Evolutionary conservation across 768 basidiomycete genomes (phyloP), one percentile per base, ranked within the genome.

Genomic region (Boletus sp.): DNA sequence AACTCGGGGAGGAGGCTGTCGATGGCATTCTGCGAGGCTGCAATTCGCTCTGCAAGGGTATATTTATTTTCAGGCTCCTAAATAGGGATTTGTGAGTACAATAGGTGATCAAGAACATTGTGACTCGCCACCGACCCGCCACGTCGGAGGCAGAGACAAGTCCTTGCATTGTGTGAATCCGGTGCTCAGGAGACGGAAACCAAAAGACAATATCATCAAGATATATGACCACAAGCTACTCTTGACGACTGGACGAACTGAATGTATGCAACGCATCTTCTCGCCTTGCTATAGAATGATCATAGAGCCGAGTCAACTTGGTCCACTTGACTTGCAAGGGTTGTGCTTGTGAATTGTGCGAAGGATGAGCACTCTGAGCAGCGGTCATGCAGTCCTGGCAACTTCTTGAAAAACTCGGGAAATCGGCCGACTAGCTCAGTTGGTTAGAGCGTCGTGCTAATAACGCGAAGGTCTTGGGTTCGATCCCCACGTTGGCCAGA

Each of bases 401-500:
- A 25, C 25, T 5, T 25, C 25, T 25, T 5, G 3, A 3, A 25
- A 25, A 25, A 25, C 25, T 4, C 5, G 25, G 5, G 25, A 25
- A 25, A 46, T 21, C 4, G 64, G 65, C 67, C 65, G 65, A 59
- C 67, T 67, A 67, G 67, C 67, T 67, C 65, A 67, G 65, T 66
- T 67, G 65, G 65, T 67, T 67, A 67, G 65, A 67, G 65, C 65
- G 66, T 67, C 65, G 65, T 67, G 65, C 65, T 67, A 67, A 67
- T 67, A 67, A 69, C 67, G 67, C 65, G 67, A 67, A 67, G 65
- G 84, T 84, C 84, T 80, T 85, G 83, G 83, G 83, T 85, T 85
- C 83, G 83, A 84, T 77, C 83, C 83, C 83, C 83, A 84, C 79
- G 81, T 81, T 83, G 83, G 83, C 83, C 83, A 65, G 0, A 8